These are phyloP conservation scores for Scheffersomyces quercinus DNA, from an alignment of 1,139 yeast genomes.

Conservation along the genomic window DNA sequence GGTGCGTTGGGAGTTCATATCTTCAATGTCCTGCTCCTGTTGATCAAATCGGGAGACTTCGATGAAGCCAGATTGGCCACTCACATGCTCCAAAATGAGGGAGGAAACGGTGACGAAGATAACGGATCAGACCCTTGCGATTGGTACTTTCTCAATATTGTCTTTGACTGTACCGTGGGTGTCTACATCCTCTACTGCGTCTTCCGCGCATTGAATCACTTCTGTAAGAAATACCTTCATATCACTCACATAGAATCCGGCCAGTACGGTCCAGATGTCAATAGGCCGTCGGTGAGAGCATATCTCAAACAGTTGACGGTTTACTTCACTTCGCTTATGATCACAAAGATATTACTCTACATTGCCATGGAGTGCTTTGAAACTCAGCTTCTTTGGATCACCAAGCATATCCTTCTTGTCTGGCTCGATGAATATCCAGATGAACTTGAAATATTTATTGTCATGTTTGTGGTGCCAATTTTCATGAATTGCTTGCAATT, in stretches of 20 bases:
- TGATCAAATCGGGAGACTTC: constrained; percentile 40
- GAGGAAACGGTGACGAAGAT: constrained; percentile 18
- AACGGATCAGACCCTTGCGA: constrained; percentile 60
- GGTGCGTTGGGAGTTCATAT: constrained; percentile 87
- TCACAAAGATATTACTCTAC: constrained; percentile 58
- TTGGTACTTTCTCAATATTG: constrained; percentile 87
- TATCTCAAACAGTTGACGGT: constrained; percentile 73
- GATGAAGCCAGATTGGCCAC: constrained; percentile 2
- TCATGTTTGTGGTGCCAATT: constrained; percentile 79
- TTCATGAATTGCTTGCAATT: constrained; percentile 86
- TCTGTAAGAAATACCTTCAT: constrained; percentile 32
- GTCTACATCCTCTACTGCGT: constrained; percentile 74
- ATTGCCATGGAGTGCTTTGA: constrained; percentile 43
- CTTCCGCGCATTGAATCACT: constrained; percentile 46
- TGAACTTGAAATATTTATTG: constrained; percentile 78
- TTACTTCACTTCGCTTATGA: constrained; percentile 63
- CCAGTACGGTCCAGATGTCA: constrained; percentile 62
- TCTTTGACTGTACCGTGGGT: constrained; percentile 94
- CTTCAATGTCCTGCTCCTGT: constrained; percentile 72
- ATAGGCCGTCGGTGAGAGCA: constrained; percentile 64
- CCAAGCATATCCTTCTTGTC: constrained; percentile 52
- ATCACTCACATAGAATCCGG: constrained; percentile 72
- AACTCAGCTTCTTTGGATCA: constrained; percentile 43
- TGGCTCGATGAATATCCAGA: constrained; percentile 81
- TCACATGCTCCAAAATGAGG: constrained; percentile 1